Base-by-base conservation (phyloP, 148 eudicot genomes). In the Tetragonia tetragonoides region DNA sequence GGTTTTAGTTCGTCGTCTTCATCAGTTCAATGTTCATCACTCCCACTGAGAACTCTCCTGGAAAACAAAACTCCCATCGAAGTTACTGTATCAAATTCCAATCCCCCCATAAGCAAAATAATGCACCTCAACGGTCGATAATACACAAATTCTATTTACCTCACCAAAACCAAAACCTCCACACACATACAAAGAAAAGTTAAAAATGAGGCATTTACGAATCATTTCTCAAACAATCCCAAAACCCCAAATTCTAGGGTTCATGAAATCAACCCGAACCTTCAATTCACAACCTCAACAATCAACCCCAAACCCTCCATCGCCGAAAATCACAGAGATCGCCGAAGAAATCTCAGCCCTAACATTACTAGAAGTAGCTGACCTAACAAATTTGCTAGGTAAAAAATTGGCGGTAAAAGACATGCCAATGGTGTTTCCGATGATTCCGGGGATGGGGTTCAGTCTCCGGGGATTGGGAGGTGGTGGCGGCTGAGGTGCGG, bases 361-460 rank as follows among this genome's bases (percentile, higher is more conserved):
- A 2, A 92, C 97, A 6, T 63, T 92, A 57, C 78, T 90, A 0
- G 98, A 94, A 77, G 88, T 89, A 42, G 84, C 93, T 2, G 99
- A 95, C 39, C 78, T 95, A 76, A 84, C 91, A 54, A 92, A 84
- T 64, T 75, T 89, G 42, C 62, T 92, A 68, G 82, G 90, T 81
- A 84, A 87, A 77, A 95, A 85, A 75, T 74, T 92, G 83, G 86
- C 86, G 56, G 79, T 92, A 0, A 83, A 81, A 9, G 94, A 92
- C 54, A 86, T 95, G 89, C 99, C 99, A 14, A 49, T 85, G 40
- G 95, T 95, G 83, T 89, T 86, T 51, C 83, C 91, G 61, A 91
- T 93, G 96, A 92, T 95, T 94, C 97, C 97, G 23, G 99, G 99
- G 16, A 95, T 91, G 99, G 91, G 94, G 37, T 86, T 92, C 71